These are phyloP conservation scores for Fennellomyces sp. DNA, from an alignment of 371 early-diverging fungal genomes.

Conservation along the genomic window DNA sequence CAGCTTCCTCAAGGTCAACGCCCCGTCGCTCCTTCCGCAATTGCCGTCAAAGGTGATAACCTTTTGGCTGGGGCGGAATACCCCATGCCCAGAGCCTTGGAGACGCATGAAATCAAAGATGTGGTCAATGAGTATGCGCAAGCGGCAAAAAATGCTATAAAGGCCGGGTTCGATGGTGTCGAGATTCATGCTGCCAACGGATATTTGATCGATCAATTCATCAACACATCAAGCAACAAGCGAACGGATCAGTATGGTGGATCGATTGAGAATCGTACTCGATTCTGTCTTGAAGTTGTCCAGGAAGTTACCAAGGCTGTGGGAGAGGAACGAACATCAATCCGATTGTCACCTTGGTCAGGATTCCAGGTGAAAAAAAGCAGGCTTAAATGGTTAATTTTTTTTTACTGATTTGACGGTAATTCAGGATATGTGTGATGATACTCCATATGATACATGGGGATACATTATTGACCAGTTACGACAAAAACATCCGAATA, in stretches of 20 bases:
- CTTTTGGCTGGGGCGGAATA: conserved; percentile 9
- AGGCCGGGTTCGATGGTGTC: conserved; percentile 67
- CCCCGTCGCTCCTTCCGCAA: conserved; percentile 20
- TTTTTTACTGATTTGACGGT: too few species aligned
- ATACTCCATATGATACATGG: conserved; percentile 36
- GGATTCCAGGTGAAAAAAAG: too few species aligned
- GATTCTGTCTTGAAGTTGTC: conserved; percentile 51
- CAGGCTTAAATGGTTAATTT: too few species aligned
- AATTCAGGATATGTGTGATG: conserved; percentile 27
- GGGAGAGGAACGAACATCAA: conserved; percentile 14
- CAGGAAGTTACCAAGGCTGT: conserved; percentile 27
- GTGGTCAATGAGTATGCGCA: conserved; percentile 37
- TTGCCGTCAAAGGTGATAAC: conserved; percentile 15
- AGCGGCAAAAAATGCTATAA: conserved; percentile 43
- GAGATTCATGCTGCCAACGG: conserved; percentile 74
- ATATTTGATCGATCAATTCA: conserved; percentile 59
- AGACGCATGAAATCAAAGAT: conserved; percentile 40
- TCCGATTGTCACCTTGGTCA: conserved; percentile 27
- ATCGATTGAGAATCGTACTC: conserved; percentile 53
- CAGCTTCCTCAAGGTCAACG: not conserved
- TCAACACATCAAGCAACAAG: conserved; percentile 34
- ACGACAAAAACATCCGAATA: conserved; percentile 20
- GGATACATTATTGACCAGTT: conserved; percentile 21
- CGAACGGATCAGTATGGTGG: conserved; percentile 68
- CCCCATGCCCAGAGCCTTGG: conserved; percentile 39